Evolutionary conservation across 768 basidiomycete species (phyloP), one percentile per base, ranked within the genome.

Genomic region (button mushroom (Agaricus bisporus)): DNA sequence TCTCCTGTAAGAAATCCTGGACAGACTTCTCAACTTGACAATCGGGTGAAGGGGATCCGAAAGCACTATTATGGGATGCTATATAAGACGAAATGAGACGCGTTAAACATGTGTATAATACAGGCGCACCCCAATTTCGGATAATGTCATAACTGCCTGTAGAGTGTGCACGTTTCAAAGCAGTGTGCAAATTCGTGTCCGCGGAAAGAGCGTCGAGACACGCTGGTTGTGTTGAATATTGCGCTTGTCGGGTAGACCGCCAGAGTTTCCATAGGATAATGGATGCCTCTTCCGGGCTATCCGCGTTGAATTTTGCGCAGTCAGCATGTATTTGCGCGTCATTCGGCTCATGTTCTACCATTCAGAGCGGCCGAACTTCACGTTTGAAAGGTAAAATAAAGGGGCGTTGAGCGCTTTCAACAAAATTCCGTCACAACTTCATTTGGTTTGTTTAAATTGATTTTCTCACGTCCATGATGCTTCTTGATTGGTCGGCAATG

Each of bases 181-280:
- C 65, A 15, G 60, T 51, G 48, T 72, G 70, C 2, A 74, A 61
- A 7, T 57, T 59, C 1, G 63, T 54, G 41, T 73, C 68, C 28
- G 61, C 60, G 4, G 55, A 53, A 18, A 75, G 64, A 4, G 68
- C 66, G 32, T 54, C 52, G 12, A 71, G 65, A 59, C 73, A 75
- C 2, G 68, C 64, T 32, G 64, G 59, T 22, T 72, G 62, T 3
- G 64, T 65, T 15, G 70, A 63, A 49, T 66, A 69, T 38, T 48
- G 54, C 1, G 67, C 59, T 39, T 12, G 38, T 48, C 64, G 57
- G 39, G 59, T 61, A 41, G 62, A 59, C 46, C 61, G 66, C 70
- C 72, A 74, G 43, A 75, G 63, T 50, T 66, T 60, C 71, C 73
- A 74, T 15, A 76, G 64, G 26, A 74, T 57, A 48, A 66, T 67